phyloP scores from a whole-genome alignment of 2,329 filamentous ascomycete genomes.

The Colletotrichum paranaense region DNA sequence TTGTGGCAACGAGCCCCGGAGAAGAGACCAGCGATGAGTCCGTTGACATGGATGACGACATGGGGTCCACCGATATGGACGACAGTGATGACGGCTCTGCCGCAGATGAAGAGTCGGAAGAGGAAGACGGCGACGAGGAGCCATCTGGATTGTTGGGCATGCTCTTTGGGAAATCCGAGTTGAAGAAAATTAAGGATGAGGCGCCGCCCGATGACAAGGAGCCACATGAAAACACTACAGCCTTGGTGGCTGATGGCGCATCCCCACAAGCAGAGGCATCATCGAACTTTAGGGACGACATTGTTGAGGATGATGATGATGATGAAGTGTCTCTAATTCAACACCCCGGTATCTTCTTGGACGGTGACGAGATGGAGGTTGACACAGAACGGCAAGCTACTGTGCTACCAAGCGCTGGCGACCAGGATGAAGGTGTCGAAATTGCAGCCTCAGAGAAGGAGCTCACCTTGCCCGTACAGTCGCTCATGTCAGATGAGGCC shows the following conservation, averaged over 20 bases:
- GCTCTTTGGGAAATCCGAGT: slow-evolving; percentile 69
- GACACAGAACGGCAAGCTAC: neutral
- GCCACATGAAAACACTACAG: slow-evolving; percentile 34
- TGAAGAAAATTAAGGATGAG: slow-evolving; percentile 61
- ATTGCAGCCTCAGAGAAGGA: neutral
- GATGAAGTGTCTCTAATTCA: slow-evolving; percentile 48
- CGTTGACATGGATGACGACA: slow-evolving; percentile 75
- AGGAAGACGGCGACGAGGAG: slow-evolving; percentile 53
- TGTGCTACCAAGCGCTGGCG: neutral
- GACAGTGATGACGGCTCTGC: slow-evolving; percentile 54
- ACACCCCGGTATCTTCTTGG: slow-evolving; percentile 41
- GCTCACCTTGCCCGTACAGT: neutral
- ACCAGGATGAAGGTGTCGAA: neutral
- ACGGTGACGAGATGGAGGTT: slow-evolving; percentile 19
- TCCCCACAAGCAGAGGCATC: slow-evolving; percentile 17
- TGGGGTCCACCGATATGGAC: slow-evolving; percentile 68
- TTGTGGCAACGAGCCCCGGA: slow-evolving; percentile 39
- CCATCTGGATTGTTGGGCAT: slow-evolving; percentile 64
- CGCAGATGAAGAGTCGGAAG: slow-evolving; percentile 57
- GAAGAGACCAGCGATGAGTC: slow-evolving; percentile 73
- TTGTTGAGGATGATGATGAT: slow-evolving; percentile 42
- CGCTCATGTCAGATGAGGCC: neutral
- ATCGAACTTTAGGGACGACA: slow-evolving; percentile 38
- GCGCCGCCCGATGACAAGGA: slow-evolving; percentile 43
- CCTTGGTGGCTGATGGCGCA: neutral